These are phyloP conservation scores for Heterotrichella gracilis DNA, from an alignment of 352 stramenopile species.

Conservation along the genomic window DNA sequence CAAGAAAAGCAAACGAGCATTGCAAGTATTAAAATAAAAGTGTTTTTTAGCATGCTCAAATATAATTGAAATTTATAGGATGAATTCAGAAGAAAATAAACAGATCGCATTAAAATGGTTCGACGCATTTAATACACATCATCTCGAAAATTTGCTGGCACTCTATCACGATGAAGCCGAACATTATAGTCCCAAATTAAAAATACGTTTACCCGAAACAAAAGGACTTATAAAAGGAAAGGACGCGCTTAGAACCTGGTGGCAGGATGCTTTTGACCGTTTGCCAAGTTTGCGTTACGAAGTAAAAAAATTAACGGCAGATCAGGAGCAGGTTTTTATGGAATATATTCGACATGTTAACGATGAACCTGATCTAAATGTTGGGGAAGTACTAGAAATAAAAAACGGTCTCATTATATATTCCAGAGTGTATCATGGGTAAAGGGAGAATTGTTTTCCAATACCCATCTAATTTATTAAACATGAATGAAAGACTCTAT, in stretches of 20 bases:
- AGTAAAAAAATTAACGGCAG: neutral
- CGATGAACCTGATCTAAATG: neutral
- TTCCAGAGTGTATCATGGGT: neutral
- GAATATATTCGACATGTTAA: neutral
- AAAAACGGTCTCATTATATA: neutral
- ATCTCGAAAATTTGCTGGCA: neutral
- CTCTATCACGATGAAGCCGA: neutral
- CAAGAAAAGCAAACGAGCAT: neutral
- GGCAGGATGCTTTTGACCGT: neutral
- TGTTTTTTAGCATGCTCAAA: too few relatives aligned
- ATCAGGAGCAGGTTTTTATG: neutral
- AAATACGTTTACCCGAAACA: neutral
- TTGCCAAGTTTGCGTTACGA: neutral
- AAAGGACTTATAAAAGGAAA: neutral
- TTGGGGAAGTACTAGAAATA: neutral
- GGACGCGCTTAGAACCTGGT: neutral
- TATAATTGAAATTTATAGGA: too few relatives aligned
- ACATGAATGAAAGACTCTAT: too few relatives aligned
- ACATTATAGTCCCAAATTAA: slow-evolving; percentile 4
- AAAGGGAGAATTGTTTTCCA: too few relatives aligned
- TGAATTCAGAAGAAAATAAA: too few relatives aligned
- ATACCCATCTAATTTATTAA: too few relatives aligned
- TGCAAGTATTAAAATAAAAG: neutral
- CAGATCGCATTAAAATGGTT: neutral
- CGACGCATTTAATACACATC: neutral